Evolutionary conservation across 2,329 filamentous ascomycete species (phyloP).

Genomic region (Reticulascus tulasneorum): DNA sequence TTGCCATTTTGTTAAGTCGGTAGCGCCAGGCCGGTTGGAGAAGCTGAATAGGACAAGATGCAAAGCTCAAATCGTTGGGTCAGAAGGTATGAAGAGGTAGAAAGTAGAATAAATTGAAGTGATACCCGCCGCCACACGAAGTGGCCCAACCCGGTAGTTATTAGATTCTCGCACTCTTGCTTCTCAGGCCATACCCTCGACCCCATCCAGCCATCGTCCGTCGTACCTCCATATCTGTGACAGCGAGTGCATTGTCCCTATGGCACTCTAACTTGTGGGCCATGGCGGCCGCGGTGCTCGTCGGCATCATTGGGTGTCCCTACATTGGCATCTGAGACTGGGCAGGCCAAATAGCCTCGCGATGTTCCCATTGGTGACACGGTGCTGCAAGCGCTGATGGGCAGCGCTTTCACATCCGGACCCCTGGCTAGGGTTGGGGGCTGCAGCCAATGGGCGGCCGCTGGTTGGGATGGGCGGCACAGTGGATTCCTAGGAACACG

Average conservation of each 20-base stretch:
- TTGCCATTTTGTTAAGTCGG: constrained; percentile 29
- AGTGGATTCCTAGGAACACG: background rate
- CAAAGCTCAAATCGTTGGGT: constrained; percentile 4
- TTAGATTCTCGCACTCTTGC: too few species aligned
- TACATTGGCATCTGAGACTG: constrained; percentile 2
- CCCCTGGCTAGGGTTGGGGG: constrained; percentile 3
- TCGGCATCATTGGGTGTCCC: too few species aligned
- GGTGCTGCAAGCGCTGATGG: constrained; percentile 15
- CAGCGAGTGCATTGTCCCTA: too few species aligned
- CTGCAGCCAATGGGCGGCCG: constrained; percentile 10
- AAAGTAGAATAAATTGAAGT: constrained; percentile 12
- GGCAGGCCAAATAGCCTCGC: constrained; percentile 9
- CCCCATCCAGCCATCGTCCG: too few species aligned
- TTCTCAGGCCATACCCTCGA: too few species aligned
- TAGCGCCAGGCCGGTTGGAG: background rate
- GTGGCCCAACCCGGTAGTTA: constrained; percentile 15
- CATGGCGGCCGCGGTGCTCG: too few species aligned
- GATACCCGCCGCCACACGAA: constrained; percentile 15
- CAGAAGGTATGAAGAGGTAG: constrained; percentile 12
- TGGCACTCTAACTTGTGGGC: too few species aligned
- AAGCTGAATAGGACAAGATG: background rate
- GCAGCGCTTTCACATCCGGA: constrained; percentile 13
- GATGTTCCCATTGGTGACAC: constrained; percentile 12
- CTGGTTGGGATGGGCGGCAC: constrained; percentile 9
- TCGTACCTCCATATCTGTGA: too few species aligned